phyloP scores from a whole-genome alignment of 1,284 basidiomycete genomes.

The Somion occarium region DNA sequence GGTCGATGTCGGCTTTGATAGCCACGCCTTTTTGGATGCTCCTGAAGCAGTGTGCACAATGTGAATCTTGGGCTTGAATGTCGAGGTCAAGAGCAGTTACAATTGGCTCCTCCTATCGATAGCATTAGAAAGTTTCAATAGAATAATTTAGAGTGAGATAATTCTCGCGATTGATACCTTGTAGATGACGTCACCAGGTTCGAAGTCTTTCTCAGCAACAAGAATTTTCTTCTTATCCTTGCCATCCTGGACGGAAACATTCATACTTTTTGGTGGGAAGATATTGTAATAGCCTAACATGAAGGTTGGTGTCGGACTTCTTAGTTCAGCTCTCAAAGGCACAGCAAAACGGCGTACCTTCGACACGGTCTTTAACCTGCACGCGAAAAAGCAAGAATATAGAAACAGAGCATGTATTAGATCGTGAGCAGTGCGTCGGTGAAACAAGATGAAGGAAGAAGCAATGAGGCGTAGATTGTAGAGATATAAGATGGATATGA shows the following conservation, averaged over 20 bases:
- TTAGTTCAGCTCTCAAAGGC: slow-evolving; percentile 22
- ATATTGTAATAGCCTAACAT: slow-evolving; percentile 64
- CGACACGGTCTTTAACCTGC: slow-evolving; percentile 61
- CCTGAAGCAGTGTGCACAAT: slow-evolving; percentile 72
- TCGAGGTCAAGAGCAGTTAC: slow-evolving; percentile 66
- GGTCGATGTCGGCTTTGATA: slow-evolving; percentile 43
- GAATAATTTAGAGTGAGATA: not conserved
- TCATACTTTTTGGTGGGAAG: slow-evolving; percentile 68
- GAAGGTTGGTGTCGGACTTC: slow-evolving; percentile 9
- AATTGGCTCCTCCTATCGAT: slow-evolving; percentile 61
- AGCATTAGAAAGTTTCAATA: slow-evolving; percentile 3
- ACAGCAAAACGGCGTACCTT: slow-evolving; percentile 57
- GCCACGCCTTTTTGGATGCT: slow-evolving; percentile 40
- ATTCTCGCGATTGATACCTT: slow-evolving; percentile 37
- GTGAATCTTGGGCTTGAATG: slow-evolving; percentile 55
- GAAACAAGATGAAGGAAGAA: slow-evolving; percentile 12
- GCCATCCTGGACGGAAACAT: slow-evolving; percentile 53
- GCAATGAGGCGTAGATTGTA: slow-evolving; percentile 6
- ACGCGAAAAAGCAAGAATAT: slow-evolving; percentile 23
- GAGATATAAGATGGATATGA: slow-evolving; percentile 9
- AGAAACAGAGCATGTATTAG: slow-evolving; percentile 58
- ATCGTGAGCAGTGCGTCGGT: slow-evolving; percentile 28
- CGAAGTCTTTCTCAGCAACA: slow-evolving; percentile 62
- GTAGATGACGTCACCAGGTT: slow-evolving; percentile 70
- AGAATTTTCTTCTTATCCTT: slow-evolving; percentile 50